Evolutionary conservation across 169 alveolate genomes (phyloP), one percentile per base, ranked within the genome.

Genomic region (Cryptosporidium canis): DNA sequence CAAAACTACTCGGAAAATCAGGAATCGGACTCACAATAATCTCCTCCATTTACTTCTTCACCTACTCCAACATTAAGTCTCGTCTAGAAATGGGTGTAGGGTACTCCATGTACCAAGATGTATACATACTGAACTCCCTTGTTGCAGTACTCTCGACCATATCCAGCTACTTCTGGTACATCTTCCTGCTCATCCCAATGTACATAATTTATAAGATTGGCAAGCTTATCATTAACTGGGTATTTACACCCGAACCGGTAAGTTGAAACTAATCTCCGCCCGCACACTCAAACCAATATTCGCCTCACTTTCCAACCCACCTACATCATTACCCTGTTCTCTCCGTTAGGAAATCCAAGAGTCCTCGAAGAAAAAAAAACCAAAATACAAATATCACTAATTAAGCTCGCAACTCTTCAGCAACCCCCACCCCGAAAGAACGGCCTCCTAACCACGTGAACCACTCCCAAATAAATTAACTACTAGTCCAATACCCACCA

Each of bases 171-270:
- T 44, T 56, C 27, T 83, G 91, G 91, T 66, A 48, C 37, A 66
- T 83, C 39, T 83, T 55, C 44, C 63, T 67, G 14, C 41, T 66
- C n/a, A 71, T 83, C 16, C 91, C 91, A 24, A 44, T 37, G 21
- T 83, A 83, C 33, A 43, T 44, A 11, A 44, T 83, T 43, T 83
- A 66, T n/a, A 67, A 56, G 31, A 18, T 44, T 11, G 77, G 43
- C 5, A 64, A 33, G 58, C 43, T 66, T 18, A 33, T 83, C 1
- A 43, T 83, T 68, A 61, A 66, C 56, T 83, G 91, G 91, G 84
- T 83, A 55, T 83, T 83, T 21, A 83, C 85, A 14, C 91, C 91
- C 16, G 91, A 83, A 48, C 85, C 84, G 7, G 91, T 83, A 61
- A 83, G 91, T 77, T 51, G 9, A 33, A 61, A n/a, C 24, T 27